Evolutionary conservation across 2,329 filamentous ascomycete genomes (phyloP), one percentile per base, ranked within the genome.

Genomic region (Coniosporium tulheliwenetii): DNA sequence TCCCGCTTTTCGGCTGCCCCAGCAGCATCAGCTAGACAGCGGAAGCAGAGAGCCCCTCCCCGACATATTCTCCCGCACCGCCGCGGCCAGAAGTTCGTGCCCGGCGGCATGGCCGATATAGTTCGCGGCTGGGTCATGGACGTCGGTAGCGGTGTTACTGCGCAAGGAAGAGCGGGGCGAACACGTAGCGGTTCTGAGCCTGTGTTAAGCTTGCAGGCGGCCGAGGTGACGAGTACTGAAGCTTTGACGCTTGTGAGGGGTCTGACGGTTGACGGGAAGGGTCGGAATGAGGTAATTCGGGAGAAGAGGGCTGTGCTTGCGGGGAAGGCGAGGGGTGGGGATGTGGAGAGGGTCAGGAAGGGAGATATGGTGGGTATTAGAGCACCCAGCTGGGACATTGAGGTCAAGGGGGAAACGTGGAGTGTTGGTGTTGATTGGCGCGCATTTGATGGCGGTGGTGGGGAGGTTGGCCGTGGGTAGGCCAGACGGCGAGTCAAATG

Each of bases 41-140:
- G 19, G 19, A 26, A 29, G 32, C 10, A 37, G 45, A 10, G 54
- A 55, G 4, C 66, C 67, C 0, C 54, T 70, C 0, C 69, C 70
- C 1, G 66, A 71, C 34, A 60, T 65, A 33, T 75, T 75, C 52
- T 73, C 70, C 71, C 71, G 1, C 65, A 67, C 37, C 60, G 68
- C 19, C 64, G 63, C 43, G 63, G 61, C 0, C 61, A 68, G 45
- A 67, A 66, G 47, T 73, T 68, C 45, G 37, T 70, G 0, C 54
- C 63, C 1, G 60, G 62, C 3, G 71, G 70, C 1, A 54, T 71
- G 41, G 71, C 71, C 2, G 58, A 62, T 1, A 65, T 62, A 38
- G 51, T 72, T 29, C 61, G 68, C 38, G 55, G 60, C 12, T 74
- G 69, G 69, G 56, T 75, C 10, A 53, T 73, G 12, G 67, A 70